Conservation (phyloP, 2,329 filamentous ascomycete species). For the Nectriaceae sp. region DNA sequence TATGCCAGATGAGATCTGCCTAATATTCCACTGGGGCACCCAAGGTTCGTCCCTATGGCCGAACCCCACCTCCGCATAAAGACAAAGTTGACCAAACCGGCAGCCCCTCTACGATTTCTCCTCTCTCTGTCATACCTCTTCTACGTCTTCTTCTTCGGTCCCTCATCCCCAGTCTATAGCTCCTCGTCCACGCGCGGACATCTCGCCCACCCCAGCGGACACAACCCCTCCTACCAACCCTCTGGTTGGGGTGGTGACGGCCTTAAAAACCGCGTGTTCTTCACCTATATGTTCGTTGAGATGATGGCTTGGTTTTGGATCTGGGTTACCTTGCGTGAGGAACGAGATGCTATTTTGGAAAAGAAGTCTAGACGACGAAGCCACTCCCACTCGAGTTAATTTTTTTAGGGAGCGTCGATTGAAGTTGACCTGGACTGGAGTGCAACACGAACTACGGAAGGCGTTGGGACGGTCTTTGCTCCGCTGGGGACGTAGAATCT, state of each 20-base stretch:
- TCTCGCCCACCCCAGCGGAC: slow-evolving; percentile 27
- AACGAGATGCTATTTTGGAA: slow-evolving; percentile 47
- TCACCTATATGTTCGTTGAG: slow-evolving; percentile 84
- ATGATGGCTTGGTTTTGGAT: slow-evolving; percentile 87
- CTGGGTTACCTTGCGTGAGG: slow-evolving; percentile 70
- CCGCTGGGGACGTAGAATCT: no score
- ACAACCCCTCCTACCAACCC: slow-evolving; percentile 39
- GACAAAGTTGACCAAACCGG: slow-evolving; percentile 20
- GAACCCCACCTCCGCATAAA: slow-evolving; percentile 15
- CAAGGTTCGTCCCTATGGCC: slow-evolving; percentile 57
- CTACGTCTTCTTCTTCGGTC: slow-evolving; percentile 65
- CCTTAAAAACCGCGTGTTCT: slow-evolving; percentile 81
- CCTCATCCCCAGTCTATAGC: slow-evolving; percentile 51
- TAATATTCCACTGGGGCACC: slow-evolving; percentile 65
- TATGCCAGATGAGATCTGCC: slow-evolving; percentile 65
- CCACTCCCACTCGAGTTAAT: slow-evolving; percentile 22
- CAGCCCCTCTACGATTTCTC: slow-evolving; percentile 65
- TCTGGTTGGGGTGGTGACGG: slow-evolving; percentile 60
- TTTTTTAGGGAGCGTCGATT: slow-evolving; percentile 8
- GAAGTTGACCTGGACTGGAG: background rate
- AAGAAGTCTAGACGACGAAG: slow-evolving; percentile 39
- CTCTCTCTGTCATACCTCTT: slow-evolving; percentile 62
- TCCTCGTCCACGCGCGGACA: slow-evolving; percentile 23
- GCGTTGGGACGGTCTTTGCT: no score
- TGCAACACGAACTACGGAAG: no score